Base-by-base conservation (phyloP, 352 stramenopile genomes). In the Phytophthora fragariaefolia region DNA sequence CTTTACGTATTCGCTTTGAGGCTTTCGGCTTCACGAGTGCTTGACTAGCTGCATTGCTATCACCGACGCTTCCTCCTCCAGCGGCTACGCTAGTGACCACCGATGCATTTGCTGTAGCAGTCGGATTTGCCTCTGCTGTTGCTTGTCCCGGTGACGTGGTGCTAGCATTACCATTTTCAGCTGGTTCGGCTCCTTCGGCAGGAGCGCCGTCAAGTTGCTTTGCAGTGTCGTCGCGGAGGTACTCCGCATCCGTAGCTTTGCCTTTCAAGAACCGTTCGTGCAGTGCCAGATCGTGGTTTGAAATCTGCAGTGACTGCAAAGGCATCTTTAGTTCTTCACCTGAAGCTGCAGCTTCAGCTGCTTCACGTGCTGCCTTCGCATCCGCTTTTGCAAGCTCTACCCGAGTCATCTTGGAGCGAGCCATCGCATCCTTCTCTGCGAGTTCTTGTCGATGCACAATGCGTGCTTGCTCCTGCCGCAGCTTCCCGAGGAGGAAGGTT, bases 181-280 rank as follows among this genome's bases (percentile, higher is more conserved):
- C 22, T 43, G 45, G 12, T 17, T 15, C 23, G 22, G 22, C 5
- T 23, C 7, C 43, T 53, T 58, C 30, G 45, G 6, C 54, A n/a
- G 50, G 15, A 46, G 26, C 23, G 2, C 9, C 34, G 18, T 28
- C 49, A 26, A 34, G 3, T 26, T 45, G 36, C 4, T 69, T 60
- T 18, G 27, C 23, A 26, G 32, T 26, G 2, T 86, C 79, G 0
- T 90, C 83, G 22, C 63, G 62, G 3, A 93, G 61, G 42, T 92
- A 92, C 18, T 87, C 79, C 1, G 69, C 80, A 27, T 93, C 82
- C 2, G 66, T 55, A 1, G 77, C 69, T 40, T 93, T 95, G 8
- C 85, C 87, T 27, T 69, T 74, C 38, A 92, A 66, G 50, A 95
- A 93, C 1, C 82, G 82, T 42, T 86, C 83, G 42, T 95, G 81